Conservation (phyloP, 225 moss, liverwort and hornwort species). For the Thuidium tamariscinum region DNA sequence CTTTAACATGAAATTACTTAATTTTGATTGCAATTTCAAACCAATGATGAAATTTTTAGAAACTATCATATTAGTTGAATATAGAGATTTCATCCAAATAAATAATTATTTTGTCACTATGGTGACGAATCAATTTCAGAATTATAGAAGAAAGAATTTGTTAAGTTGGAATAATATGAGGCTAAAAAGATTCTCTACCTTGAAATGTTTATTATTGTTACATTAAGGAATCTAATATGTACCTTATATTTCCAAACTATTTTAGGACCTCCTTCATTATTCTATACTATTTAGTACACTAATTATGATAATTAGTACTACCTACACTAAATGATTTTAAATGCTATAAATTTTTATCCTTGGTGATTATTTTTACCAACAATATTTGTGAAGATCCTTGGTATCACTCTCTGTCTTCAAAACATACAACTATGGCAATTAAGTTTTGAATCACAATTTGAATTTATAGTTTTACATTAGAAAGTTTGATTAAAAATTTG, state of each 20-base stretch:
- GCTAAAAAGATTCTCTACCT: background rate
- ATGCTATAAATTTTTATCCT: background rate
- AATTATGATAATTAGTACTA: background rate
- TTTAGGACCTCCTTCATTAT: accelerated
- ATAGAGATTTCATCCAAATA: background rate
- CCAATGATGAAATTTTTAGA: background rate
- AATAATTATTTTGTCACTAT: background rate
- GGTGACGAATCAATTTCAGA: no score
- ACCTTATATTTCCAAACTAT: background rate
- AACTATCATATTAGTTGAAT: background rate
- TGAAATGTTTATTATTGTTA: background rate
- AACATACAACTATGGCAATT: background rate
- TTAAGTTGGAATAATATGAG: no score
- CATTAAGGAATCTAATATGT: background rate
- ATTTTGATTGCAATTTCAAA: background rate
- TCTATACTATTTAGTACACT: accelerated
- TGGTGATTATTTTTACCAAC: no score
- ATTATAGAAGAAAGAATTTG: no score
- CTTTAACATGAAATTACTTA: background rate
- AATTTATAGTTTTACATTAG: background rate
- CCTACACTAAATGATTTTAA: background rate
- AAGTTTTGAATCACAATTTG: background rate
- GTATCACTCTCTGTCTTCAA: background rate
- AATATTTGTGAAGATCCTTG: background rate
- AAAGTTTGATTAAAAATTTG: background rate